A percentile compares a stretch with the other conserved stretches of the same genome.
phyloP scores from a whole-genome alignment of 768 basidiomycete genomes.

The Mycena indigotica region DNA sequence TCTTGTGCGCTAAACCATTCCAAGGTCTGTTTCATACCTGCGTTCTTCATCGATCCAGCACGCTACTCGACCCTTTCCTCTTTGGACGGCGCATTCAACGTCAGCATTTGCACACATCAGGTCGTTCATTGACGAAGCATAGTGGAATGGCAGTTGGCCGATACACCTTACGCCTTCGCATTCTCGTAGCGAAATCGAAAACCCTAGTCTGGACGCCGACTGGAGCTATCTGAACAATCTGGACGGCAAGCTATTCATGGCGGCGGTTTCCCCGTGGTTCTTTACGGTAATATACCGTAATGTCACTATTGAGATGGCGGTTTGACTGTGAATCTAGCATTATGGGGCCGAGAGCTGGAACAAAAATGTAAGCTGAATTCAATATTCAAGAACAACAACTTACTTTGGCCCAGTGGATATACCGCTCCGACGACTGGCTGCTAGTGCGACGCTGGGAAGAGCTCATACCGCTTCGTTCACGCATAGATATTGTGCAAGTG shows the following conservation, averaged over 20 bases:
- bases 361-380: constrained; percentile 35
- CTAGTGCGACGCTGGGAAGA: constrained; percentile 57
- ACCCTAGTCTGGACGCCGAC: constrained; percentile 27
- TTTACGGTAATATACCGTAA: constrained; percentile 39
- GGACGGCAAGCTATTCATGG: constrained; percentile 23
- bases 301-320: background rate
- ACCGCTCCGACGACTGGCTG: constrained; percentile 52
- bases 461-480: constrained; percentile 46
- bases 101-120: background rate
- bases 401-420: constrained; percentile 40
- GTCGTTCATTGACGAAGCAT: background rate
- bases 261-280: constrained; percentile 56
- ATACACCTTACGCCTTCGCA: constrained; percentile 21
- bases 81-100: constrained; percentile 51
- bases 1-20: background rate
- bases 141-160: constrained; percentile 51
- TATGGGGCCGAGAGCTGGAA: constrained; percentile 48
- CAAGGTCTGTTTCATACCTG: constrained; percentile 52
- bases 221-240: constrained; percentile 17
- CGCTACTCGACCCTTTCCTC: constrained; percentile 39
- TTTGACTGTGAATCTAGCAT: constrained; percentile 30
- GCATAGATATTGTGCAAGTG: constrained; percentile 45
- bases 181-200: constrained; percentile 27
- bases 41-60: constrained; percentile 51
- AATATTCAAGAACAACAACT: background rate